Percentiles rank a stretch among this genome's conserved stretches.
Evolutionary conservation across 108 stramenopile genomes (phyloP).

Genomic region (Stephanodiscus triporus): DNA sequence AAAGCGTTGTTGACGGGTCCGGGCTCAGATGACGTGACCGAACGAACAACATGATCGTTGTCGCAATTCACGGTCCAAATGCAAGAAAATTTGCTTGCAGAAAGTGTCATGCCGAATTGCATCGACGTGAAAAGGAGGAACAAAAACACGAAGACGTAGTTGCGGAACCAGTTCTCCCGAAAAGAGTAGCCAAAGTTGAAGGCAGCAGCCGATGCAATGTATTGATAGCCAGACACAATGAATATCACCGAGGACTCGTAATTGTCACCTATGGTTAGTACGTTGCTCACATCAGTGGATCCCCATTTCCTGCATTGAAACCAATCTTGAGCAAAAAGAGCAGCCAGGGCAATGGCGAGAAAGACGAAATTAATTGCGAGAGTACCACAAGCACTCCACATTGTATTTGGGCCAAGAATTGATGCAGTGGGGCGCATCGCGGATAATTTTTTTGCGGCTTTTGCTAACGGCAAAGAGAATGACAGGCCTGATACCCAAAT

Average conservation of each 20-base stretch:
- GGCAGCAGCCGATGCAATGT: constrained; percentile 59
- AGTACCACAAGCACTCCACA: constrained; percentile 53
- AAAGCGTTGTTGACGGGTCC: constrained; percentile 56
- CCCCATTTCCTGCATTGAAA: constrained; percentile 68
- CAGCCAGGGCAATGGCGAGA: constrained; percentile 42
- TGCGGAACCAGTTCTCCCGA: constrained; percentile 42
- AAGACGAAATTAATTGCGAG: constrained; percentile 62
- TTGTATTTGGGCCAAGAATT: constrained; percentile 59
- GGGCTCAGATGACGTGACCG: constrained; percentile 26
- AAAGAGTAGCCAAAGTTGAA: constrained; percentile 63
- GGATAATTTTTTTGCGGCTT: constrained; percentile 54
- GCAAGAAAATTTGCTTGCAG: constrained; percentile 58
- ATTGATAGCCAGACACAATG: constrained; percentile 62
- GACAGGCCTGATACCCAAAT: constrained; percentile 74
- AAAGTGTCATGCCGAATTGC: constrained; percentile 41
- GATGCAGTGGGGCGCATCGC: constrained; percentile 67
- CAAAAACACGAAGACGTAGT: constrained; percentile 61
- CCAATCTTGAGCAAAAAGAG: constrained; percentile 61
- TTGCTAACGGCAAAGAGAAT: constrained; percentile 58
- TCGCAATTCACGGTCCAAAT: constrained; percentile 66
- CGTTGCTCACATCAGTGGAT: constrained; percentile 49
- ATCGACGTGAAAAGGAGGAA: constrained; percentile 33
- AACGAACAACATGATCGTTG: constrained; percentile 55
- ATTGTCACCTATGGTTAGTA: constrained; percentile 54
- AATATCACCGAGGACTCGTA: constrained; percentile 58